These are phyloP conservation scores for Chrysoporthe deuterocubensis DNA, from an alignment of 2,329 filamentous ascomycete species.

Conservation along the genomic window DNA sequence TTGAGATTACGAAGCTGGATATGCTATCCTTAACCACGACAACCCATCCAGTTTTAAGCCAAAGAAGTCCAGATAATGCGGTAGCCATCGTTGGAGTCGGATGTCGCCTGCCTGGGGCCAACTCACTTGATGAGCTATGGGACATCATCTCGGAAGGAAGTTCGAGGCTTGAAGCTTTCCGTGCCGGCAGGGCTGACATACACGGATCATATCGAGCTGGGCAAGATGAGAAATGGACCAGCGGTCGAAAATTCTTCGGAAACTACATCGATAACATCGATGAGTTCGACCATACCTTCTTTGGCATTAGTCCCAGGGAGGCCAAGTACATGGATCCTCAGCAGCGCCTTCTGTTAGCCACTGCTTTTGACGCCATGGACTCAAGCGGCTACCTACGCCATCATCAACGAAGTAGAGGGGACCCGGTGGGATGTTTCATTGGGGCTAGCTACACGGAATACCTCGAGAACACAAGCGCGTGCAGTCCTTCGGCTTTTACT, in stretches of 20 bases:
- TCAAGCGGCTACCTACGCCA: no score
- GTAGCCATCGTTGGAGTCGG: neutral
- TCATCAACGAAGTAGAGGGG: no score
- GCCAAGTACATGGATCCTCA: conserved; percentile 35
- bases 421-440: no score
- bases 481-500: no score
- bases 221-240: neutral
- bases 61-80: neutral
- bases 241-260: neutral
- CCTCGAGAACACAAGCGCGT: no score
- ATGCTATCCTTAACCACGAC: neutral
- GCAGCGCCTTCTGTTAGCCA: conserved; percentile 29
- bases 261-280: conserved; percentile 30
- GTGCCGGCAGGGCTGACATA: neutral
- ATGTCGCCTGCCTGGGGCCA: neutral
- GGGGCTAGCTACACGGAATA: no score
- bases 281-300: conserved; percentile 35
- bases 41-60: neutral
- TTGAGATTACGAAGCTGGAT: neutral
- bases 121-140: neutral
- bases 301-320: conserved; percentile 34
- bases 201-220: neutral
- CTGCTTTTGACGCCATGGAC: no score
- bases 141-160: neutral
- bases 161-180: neutral